Evolutionary conservation across 78 protist genomes (phyloP).

Genomic region (Ministeria vibrans): DNA sequence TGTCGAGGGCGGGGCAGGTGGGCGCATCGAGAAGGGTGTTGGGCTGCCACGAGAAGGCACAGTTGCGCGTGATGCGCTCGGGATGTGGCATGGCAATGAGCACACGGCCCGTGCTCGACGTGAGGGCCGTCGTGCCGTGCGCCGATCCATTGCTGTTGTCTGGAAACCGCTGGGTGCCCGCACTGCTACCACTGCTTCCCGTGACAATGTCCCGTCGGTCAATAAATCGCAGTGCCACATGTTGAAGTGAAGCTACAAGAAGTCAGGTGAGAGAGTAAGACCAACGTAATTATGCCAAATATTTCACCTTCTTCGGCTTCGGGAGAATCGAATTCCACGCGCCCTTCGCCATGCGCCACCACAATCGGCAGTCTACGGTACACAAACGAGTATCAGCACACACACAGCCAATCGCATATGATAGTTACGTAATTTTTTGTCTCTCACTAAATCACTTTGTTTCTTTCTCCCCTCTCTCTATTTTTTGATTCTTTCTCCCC

Average conservation of each 20-base stretch:
- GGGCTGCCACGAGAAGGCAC: not conserved
- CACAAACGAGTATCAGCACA: constrained; percentile 31
- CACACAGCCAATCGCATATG: too few species aligned
- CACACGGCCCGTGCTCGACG: constrained; percentile 79
- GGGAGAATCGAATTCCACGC: constrained; percentile 31
- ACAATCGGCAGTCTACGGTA: constrained; percentile 55
- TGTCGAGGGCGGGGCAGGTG: too few species aligned
- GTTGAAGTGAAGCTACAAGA: not conserved
- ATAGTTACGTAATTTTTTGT: too few species aligned
- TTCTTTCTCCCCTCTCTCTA: too few species aligned
- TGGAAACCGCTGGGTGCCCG: constrained; percentile 82
- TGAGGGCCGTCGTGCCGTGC: constrained; percentile 73
- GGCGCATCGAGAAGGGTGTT: too few species aligned
- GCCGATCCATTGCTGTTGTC: constrained; percentile 86
- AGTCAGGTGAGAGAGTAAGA: not conserved
- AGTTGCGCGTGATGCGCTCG: constrained; percentile 2
- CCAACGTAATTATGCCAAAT: constrained; percentile 3
- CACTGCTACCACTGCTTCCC: too few species aligned
- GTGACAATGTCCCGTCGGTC: constrained; percentile 61
- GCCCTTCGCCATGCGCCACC: constrained; percentile 90
- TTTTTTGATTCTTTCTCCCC: too few species aligned
- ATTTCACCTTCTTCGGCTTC: constrained; percentile 1
- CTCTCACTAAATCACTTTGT: too few species aligned
- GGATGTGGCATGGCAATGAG: constrained; percentile 94
- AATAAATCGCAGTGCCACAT: constrained; percentile 61